A percentile compares a stretch with the other conserved stretches of the same genome.
These are phyloP conservation scores for Parascedosporium putredinis DNA, from an alignment of 2,329 filamentous ascomycete species.

Conservation along the genomic window DNA sequence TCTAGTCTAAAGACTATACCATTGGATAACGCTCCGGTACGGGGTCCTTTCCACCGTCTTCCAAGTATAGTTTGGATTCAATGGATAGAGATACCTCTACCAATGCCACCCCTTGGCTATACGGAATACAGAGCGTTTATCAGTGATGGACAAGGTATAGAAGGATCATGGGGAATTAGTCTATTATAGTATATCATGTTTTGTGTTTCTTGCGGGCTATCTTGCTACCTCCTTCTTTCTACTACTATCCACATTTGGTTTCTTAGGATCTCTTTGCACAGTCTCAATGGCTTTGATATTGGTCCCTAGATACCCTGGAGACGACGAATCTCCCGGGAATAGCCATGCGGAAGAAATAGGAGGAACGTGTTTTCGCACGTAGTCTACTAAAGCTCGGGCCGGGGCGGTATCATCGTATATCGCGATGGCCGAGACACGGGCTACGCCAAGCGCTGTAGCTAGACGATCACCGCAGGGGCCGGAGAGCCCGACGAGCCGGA, in stretches of 20 bases:
- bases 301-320: conserved; percentile 20
- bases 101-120: too few species aligned
- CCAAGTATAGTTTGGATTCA: too few species aligned
- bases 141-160: too few species aligned
- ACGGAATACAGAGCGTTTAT: too few species aligned
- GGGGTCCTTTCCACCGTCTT: too few species aligned
- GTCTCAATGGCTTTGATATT: conserved; percentile 18
- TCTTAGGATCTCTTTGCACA: neutral
- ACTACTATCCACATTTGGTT: neutral
- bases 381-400: conserved; percentile 44
- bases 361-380: conserved; percentile 41
- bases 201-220: too few species aligned
- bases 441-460: conserved; percentile 46
- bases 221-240: neutral
- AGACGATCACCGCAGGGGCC: conserved; percentile 48
- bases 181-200: too few species aligned
- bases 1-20: too few species aligned
- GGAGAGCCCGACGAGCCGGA: conserved; percentile 52
- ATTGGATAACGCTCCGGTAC: too few species aligned
- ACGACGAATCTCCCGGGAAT: neutral
- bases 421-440: conserved; percentile 55
- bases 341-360: conserved; percentile 46
- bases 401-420: conserved; percentile 46
- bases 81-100: too few species aligned
- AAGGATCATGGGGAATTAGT: too few species aligned